Conservation (phyloP, 176 grass and related monocot genomes). For the Zea mays region Zm-B73-REFERENCE-NAM-5.0 NC_050102.1:161090001-161090500, state of each 20-base stretch:
- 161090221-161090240: constrained; percentile 56
- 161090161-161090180: neutral
- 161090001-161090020: too few relatives aligned
- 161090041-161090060: too few relatives aligned
- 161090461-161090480: too few relatives aligned
- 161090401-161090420: neutral
- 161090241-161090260: constrained; percentile 53
- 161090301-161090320: constrained; percentile 93
- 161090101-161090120: constrained; percentile 27
- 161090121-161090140: constrained; percentile 4
- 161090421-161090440: too few relatives aligned
- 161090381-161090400: neutral
- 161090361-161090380: constrained; percentile 23
- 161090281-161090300: constrained; percentile 58
- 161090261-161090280: constrained; percentile 27
- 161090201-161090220: constrained; percentile 4
- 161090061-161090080: neutral
- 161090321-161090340: constrained; percentile 58
- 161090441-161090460: neutral
- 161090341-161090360: constrained; percentile 18
- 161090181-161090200: neutral
- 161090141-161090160: too few relatives aligned
- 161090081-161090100: constrained; percentile 47
- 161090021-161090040: too few relatives aligned
- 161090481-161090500: neutral